These are phyloP conservation scores for Fragaria vesca DNA, from an alignment of 306 rosid genomes.

Conservation along the genomic window DNA sequence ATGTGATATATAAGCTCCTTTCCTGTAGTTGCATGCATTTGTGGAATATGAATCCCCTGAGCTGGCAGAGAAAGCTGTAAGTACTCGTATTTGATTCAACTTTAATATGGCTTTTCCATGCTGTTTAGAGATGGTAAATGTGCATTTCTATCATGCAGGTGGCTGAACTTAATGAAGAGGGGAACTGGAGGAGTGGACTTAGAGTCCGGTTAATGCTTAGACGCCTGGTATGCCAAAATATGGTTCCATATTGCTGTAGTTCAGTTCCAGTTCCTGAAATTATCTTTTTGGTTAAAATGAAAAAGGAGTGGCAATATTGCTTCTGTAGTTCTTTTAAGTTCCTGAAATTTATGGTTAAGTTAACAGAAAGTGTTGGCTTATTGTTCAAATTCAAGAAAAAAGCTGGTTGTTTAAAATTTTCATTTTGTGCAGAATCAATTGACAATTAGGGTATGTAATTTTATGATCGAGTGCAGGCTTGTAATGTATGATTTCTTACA, in stretches of 20 bases:
- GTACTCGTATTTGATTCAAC: constrained; percentile 33
- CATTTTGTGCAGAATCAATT: neutral
- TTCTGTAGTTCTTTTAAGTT: constrained; percentile 1
- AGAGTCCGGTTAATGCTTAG: constrained; percentile 80
- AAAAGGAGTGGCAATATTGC: constrained; percentile 53
- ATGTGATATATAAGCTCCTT: constrained; percentile 27
- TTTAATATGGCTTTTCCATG: constrained; percentile 5
- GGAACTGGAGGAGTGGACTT: constrained; percentile 92
- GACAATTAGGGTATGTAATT: neutral
- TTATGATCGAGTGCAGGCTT: no score
- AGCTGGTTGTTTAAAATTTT: neutral
- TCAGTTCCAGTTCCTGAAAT: neutral
- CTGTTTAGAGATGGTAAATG: neutral
- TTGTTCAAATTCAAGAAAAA: neutral
- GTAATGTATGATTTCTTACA: no score
- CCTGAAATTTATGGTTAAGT: neutral
- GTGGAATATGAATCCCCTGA: constrained; percentile 93
- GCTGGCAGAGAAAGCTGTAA: constrained; percentile 96
- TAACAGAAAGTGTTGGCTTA: neutral
- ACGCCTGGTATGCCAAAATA: constrained; percentile 47
- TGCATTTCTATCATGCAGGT: constrained; percentile 52
- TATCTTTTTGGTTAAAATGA: neutral
- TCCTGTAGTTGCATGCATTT: constrained; percentile 89
- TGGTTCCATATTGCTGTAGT: neutral
- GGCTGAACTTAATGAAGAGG: constrained; percentile 80